Evolutionary conservation across 108 stramenopile species (phyloP), one percentile per base, ranked within the genome.

Genomic region (Ochromonas danica): DNA sequence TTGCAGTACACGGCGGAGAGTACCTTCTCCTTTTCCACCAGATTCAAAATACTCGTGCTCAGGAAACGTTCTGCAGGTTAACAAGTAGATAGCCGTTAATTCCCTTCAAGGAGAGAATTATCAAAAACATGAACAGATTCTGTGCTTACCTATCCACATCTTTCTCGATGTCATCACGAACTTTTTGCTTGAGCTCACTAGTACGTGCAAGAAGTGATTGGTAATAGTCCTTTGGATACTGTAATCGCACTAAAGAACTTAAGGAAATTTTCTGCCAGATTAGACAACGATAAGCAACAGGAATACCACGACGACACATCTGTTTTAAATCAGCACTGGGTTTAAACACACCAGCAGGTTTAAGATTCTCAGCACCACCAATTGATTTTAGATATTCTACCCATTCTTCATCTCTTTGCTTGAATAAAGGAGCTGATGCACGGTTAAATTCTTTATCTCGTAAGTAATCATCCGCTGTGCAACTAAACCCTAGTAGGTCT

Each of bases 1-100:
- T 22, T 62, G 42, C 0, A 86, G 72, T n/a, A 86, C 72, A 1
- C 80, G 71, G 17, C 81, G 75, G 40, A 85, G 31, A 25, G 40
- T 30, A 27, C 43, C 42, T 43, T 36, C 61, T n/a, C 61, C 60
- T 6, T n/a, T 22, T 30, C 72, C 72, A 67, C 14, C 17, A 36
- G 33, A 31, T 36, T 67, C 63, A 78, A 78, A 78, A n/a, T 61
- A 78, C 3, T 1, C 45, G 38, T 78, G 78, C 27, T 78, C 78
- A 57, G 78, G 78, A 78, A 78, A 78, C 36, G 78, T 78, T 33
- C 74, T 51, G 22, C n/a, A n/a, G n/a, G n/a, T n/a, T n/a, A n/a
- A n/a, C n/a, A 51, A 14, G 22, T 51, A 22, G 6, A 22, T 14
- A 70, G 67, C 22, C 6, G 22, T 14, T 70, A 70, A 42, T 6